Base-by-base conservation (phyloP, 1,139 yeast species). In the Pichia sp. region DNA sequence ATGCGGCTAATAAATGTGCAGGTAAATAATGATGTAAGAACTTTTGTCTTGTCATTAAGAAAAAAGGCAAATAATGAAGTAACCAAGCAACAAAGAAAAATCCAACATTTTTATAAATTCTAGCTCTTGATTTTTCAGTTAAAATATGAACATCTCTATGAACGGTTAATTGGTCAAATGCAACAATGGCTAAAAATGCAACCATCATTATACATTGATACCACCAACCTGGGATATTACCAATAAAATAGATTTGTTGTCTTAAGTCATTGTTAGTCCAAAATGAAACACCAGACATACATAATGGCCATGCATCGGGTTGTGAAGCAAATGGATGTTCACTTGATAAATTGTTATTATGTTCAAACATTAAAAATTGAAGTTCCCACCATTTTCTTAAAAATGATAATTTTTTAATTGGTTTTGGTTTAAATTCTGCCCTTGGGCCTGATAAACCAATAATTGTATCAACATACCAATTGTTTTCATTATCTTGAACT, bases 301-400 rank as follows among this genome's bases (percentile, higher is more conserved):
- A 76, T 52, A 86, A 73, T n/a, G 98, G 98, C 99, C 99, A 91
- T 7, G 83, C 68, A 50, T 80, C 76, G 5, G 99, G 99, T 50
- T 80, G 82, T 5, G 96, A 86, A 8, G 97, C 96, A 68, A 86
- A 93, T 37, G 99, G 99, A 63, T 91, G 99, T 30, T 85, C 87
- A 15, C 91, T 72, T 5, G 91, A 74, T 53, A 91, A 70, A 53
- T 82, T 79, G 63, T 89, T 91, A 66, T 91, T 91, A 57, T 89
- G 96, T 50, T 80, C 78, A 70, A 91, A 88, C 99, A 91, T 91
- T 49, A 77, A 71, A 33, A 72, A 63, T 66, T 91, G 98, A 50
- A 89, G 71, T 64, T 93, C 97, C 67, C 78, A 68, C 87, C 95
- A 91, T 63, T 93, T 93, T 50, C 70, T 74, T 51, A 86, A 70